These are phyloP conservation scores for Fusarium lyarnte DNA, from an alignment of 2,329 filamentous ascomycete genomes.

Conservation along the genomic window DNA sequence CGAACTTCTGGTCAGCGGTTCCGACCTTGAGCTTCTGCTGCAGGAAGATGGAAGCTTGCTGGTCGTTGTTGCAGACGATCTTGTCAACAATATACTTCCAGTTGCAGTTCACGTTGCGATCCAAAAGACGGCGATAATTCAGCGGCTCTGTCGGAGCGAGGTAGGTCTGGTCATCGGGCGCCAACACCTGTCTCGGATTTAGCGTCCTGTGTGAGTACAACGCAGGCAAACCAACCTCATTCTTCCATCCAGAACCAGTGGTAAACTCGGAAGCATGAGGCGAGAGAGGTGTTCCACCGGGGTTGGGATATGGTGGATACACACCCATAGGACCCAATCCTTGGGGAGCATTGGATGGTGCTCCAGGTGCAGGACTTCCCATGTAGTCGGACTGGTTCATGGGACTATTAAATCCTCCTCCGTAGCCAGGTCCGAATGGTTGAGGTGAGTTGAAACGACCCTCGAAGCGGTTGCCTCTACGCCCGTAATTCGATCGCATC, in stretches of 20 bases:
- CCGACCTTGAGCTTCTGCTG: slow-evolving; percentile 99
- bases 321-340: slow-evolving; percentile 52
- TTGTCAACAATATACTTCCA: slow-evolving; percentile 99
- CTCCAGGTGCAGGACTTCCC: slow-evolving; percentile 47
- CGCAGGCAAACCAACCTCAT: slow-evolving; percentile 55
- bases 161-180: slow-evolving; percentile 76
- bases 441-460: slow-evolving; percentile 52
- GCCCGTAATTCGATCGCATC: slow-evolving; percentile 53
- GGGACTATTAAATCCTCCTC: slow-evolving; percentile 49
- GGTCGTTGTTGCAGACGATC: slow-evolving; percentile 98
- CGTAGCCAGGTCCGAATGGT: slow-evolving; percentile 49
- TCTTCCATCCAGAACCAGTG: slow-evolving; percentile 64
- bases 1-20: slow-evolving; percentile 93
- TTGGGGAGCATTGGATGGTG: slow-evolving; percentile 48
- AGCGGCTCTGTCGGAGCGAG: slow-evolving; percentile 88
- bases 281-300: slow-evolving; percentile 73
- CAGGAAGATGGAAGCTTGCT: slow-evolving; percentile 98
- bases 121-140: slow-evolving; percentile 94
- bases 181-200: slow-evolving; percentile 52
- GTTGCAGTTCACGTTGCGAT: slow-evolving; percentile 96
- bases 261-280: slow-evolving; percentile 81
- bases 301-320: slow-evolving; percentile 59
- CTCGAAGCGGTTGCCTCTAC: slow-evolving; percentile 61
- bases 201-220: slow-evolving; percentile 8
- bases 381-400: slow-evolving; percentile 50